phyloP scores from a whole-genome alignment of 805 yeast species.

The Yarrowia porcina region DNA sequence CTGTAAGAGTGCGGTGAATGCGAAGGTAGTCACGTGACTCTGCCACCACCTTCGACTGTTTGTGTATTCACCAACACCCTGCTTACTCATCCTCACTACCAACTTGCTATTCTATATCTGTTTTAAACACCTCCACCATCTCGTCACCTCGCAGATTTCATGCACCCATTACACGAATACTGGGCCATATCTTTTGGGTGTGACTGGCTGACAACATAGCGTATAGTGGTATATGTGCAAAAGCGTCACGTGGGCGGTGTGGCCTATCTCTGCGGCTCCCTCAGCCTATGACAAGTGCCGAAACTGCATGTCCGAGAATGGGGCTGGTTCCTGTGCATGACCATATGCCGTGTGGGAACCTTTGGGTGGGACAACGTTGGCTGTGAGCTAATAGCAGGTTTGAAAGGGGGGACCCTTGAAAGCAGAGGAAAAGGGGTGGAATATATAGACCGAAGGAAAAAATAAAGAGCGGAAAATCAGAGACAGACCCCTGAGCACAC shows the following conservation, averaged over 20 bases:
- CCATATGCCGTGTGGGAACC: not conserved
- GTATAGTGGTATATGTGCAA: too few species aligned
- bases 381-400: not conserved
- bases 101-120: not conserved
- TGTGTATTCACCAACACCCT: too few species aligned
- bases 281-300: not conserved
- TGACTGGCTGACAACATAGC: too few species aligned
- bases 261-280: not conserved
- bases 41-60: too few species aligned
- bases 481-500: too few species aligned
- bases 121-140: not conserved
- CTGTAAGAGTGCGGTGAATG: too few species aligned
- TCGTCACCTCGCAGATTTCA: not conserved
- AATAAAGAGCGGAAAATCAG: too few species aligned
- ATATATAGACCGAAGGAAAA: not conserved
- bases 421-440: not conserved
- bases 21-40: too few species aligned
- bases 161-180: not conserved
- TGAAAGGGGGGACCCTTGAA: too few species aligned
- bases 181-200: not conserved
- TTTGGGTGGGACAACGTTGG: not conserved
- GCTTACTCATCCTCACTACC: too few species aligned
- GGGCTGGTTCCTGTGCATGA: slow-evolving; percentile 17
- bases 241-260: not conserved
- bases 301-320: not conserved